A percentile compares a stretch with the other conserved stretches of the same genome.
These are phyloP conservation scores for Fusarium continuum DNA, from an alignment of 2,329 filamentous ascomycete genomes.

Conservation along the genomic window DNA sequence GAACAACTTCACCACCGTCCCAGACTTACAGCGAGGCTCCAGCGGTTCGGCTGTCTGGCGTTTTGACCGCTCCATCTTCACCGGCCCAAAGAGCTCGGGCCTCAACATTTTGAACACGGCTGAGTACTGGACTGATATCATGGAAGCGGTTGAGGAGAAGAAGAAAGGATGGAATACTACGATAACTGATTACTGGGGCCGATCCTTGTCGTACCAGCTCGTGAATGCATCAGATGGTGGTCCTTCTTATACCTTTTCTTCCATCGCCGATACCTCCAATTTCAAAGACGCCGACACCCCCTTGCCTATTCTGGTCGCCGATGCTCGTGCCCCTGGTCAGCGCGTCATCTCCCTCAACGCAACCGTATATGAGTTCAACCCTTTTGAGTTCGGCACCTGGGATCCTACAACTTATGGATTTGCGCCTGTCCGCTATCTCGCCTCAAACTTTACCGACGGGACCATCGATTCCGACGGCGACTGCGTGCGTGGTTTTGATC, in stretches of 20 bases:
- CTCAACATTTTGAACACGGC: constrained; percentile 42
- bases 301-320: constrained; percentile 60
- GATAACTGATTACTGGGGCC: constrained; percentile 90
- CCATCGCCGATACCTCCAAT: constrained; percentile 58
- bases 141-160: constrained; percentile 49
- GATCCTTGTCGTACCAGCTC: constrained; percentile 84
- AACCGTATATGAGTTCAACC: constrained; percentile 72
- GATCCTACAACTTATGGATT: constrained; percentile 69
- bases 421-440: constrained; percentile 66
- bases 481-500: constrained; percentile 75
- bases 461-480: constrained; percentile 53
- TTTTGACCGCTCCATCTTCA: constrained; percentile 53
- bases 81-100: constrained; percentile 49
- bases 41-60: constrained; percentile 52
- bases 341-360: constrained; percentile 61
- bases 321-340: constrained; percentile 56
- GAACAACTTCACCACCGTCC: constrained; percentile 81
- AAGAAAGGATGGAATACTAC: constrained; percentile 62
- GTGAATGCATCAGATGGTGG: constrained; percentile 80
- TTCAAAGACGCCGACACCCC: constrained; percentile 56
- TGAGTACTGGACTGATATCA: constrained; percentile 47
- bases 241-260: constrained; percentile 82
- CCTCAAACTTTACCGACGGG: constrained; percentile 65
- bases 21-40: constrained; percentile 42
- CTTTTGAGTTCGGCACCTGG: constrained; percentile 74